Percentiles rank a stretch among this genome's conserved stretches.
Evolutionary conservation across 192 early-diverging fungal species (phyloP).

Genomic region (Entomortierella chlamydospora): DNA sequence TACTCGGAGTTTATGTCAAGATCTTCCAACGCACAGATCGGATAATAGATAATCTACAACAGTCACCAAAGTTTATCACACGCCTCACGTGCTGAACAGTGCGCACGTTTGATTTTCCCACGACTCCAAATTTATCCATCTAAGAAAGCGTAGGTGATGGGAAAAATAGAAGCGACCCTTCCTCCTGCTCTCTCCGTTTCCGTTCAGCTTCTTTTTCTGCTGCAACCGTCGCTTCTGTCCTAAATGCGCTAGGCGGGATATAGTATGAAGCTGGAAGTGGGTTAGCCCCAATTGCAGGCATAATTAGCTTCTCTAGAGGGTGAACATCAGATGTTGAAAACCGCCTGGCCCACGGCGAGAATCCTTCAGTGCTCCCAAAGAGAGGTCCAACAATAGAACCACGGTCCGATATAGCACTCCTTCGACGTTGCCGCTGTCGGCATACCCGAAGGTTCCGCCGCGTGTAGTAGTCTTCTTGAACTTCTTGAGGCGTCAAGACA

Average conservation of each 20-base stretch:
- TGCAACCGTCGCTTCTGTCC: conserved; percentile 32
- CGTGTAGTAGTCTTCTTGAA: conserved; percentile 35
- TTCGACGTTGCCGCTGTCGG: conserved; percentile 9
- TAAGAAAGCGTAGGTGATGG: conserved; percentile 27
- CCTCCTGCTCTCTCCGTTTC: conserved; percentile 22
- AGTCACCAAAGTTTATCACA: conserved; percentile 4
- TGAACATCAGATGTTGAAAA: conserved; percentile 8
- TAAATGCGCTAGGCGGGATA: conserved; percentile 45
- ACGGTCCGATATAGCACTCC: background rate
- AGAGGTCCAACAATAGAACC: background rate
- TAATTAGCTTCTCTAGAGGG: conserved; percentile 3
- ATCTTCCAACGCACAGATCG: conserved; percentile 16
- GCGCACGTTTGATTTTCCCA: conserved; percentile 9
- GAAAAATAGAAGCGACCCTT: conserved; percentile 28
- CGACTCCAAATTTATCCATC: conserved; percentile 16
- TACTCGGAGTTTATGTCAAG: background rate
- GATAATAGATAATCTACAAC: conserved; percentile 26
- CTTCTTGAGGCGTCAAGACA: conserved; percentile 33
- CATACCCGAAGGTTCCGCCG: conserved; percentile 15
- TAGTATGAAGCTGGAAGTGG: conserved; percentile 36
- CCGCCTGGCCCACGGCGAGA: background rate
- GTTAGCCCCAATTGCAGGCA: conserved; percentile 9
- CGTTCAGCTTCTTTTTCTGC: conserved; percentile 26
- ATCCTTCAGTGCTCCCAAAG: background rate
- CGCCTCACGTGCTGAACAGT: background rate